Conservation (phyloP, 2,329 filamentous ascomycete genomes). For the Sordariomycetes sp. region DNA sequence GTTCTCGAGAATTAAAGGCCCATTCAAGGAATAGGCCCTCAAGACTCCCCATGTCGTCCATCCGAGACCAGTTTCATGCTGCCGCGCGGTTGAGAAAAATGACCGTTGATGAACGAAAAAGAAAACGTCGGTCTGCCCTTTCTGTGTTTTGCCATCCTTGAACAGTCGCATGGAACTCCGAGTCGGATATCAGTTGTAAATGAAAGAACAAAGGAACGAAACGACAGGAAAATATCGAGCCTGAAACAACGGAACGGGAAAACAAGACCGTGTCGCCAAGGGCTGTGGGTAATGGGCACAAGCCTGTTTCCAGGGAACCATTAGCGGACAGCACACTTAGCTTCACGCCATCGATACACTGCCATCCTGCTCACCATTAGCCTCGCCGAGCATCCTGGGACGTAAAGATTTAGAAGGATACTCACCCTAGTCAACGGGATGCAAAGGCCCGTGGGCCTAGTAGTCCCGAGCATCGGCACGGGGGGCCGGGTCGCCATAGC, state of each 20-base stretch:
- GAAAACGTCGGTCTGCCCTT: neutral
- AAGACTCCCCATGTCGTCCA: slow-evolving; percentile 4
- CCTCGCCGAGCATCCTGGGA: neutral
- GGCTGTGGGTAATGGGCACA: neutral
- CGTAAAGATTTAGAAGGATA: neutral
- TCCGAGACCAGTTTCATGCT: slow-evolving; percentile 3
- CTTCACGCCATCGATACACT: neutral
- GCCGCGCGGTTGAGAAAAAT: slow-evolving; percentile 3
- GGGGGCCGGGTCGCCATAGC: slow-evolving; percentile 13
- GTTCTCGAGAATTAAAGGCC: neutral
- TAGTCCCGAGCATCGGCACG: slow-evolving; percentile 26
- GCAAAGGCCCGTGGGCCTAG: neutral
- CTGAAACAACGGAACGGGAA: neutral
- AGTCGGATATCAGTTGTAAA: slow-evolving; percentile 4
- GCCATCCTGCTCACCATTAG: neutral
- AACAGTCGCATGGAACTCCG: slow-evolving; percentile 5
- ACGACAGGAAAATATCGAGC: neutral
- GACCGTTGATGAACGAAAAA: neutral
- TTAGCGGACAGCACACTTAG: neutral
- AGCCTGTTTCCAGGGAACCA: neutral
- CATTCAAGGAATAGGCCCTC: neutral
- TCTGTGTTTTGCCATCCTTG: slow-evolving; percentile 4
- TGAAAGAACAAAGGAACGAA: slow-evolving; percentile 2
- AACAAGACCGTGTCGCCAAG: neutral
- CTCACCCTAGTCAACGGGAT: neutral